These are phyloP conservation scores for Pyrenula aspistea DNA, from an alignment of 495 filamentous ascomycete genomes.

Conservation along the genomic window DNA sequence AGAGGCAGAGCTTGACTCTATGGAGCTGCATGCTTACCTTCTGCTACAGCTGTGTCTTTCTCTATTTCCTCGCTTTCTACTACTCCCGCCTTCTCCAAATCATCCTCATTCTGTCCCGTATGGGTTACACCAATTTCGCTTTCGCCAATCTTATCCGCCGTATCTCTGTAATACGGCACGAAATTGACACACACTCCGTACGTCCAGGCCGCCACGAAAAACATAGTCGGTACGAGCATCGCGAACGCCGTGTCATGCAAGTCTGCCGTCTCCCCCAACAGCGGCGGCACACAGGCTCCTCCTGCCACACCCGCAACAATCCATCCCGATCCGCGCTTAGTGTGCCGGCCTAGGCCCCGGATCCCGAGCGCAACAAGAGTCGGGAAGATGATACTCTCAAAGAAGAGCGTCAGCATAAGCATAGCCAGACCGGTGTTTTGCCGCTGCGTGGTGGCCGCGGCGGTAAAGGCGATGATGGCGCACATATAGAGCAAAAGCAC, in stretches of 20 bases:
- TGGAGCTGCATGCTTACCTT: background rate
- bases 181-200: conserved; percentile 56
- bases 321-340: conserved; percentile 43
- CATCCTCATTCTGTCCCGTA: background rate
- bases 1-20: too few species aligned
- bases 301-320: conserved; percentile 48
- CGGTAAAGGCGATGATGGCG: conserved; percentile 27
- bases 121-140: conserved; percentile 30
- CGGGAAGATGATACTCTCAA: conserved; percentile 50
- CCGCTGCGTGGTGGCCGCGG: conserved; percentile 19
- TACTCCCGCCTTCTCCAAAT: background rate
- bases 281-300: conserved; percentile 38
- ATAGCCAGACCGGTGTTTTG: conserved; percentile 32
- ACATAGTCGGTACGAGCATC: conserved; percentile 45
- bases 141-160: conserved; percentile 45
- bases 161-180: conserved; percentile 41
- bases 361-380: conserved; percentile 52
- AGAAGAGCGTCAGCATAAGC: conserved; percentile 45
- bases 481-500: conserved; percentile 33
- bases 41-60: background rate
- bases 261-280: conserved; percentile 38
- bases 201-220: conserved; percentile 44
- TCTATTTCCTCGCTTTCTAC: background rate
- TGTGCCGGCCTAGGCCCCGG: conserved; percentile 45
- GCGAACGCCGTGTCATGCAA: conserved; percentile 34